Percentiles rank a stretch among this genome's conserved stretches.
Evolutionary conservation across 768 basidiomycete genomes (phyloP).

Genomic region (Rhizopogon vulgaris): DNA sequence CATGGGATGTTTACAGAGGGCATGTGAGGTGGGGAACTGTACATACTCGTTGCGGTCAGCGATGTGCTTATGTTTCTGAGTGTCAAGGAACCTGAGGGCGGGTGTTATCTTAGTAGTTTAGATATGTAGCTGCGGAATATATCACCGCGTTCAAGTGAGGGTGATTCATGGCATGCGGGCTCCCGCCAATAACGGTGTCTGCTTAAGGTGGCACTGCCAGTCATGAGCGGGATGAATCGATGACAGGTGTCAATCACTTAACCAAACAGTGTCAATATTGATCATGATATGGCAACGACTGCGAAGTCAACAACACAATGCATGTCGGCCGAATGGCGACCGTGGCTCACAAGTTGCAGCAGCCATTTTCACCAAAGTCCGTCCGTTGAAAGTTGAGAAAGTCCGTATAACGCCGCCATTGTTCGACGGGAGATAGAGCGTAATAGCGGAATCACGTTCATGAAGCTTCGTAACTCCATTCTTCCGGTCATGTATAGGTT

Average conservation of each 20-base stretch:
- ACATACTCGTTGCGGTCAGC: neutral
- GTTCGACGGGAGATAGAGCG: conserved; percentile 15
- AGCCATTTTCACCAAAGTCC: neutral
- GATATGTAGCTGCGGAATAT: neutral
- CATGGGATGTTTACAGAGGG: neutral
- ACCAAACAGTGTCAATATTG: neutral
- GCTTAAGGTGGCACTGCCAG: too few species aligned
- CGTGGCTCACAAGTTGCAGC: neutral
- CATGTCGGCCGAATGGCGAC: neutral
- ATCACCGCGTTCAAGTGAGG: neutral
- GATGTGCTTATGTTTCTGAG: neutral
- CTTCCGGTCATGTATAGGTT: neutral
- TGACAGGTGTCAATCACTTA: too few species aligned
- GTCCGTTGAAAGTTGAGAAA: conserved; percentile 1
- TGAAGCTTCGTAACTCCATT: neutral
- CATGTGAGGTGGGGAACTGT: too few species aligned
- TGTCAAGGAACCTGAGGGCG: too few species aligned
- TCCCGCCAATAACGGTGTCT: too few species aligned
- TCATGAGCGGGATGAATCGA: too few species aligned
- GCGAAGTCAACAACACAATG: neutral
- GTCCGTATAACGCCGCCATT: conserved; percentile 10
- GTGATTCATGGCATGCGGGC: too few species aligned
- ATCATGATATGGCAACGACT: neutral
- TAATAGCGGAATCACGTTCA: conserved; percentile 7
- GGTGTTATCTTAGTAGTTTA: neutral